Evolutionary conservation across 805 yeast genomes (phyloP).

Genomic region (Metschnikowia drakensbergensis): DNA sequence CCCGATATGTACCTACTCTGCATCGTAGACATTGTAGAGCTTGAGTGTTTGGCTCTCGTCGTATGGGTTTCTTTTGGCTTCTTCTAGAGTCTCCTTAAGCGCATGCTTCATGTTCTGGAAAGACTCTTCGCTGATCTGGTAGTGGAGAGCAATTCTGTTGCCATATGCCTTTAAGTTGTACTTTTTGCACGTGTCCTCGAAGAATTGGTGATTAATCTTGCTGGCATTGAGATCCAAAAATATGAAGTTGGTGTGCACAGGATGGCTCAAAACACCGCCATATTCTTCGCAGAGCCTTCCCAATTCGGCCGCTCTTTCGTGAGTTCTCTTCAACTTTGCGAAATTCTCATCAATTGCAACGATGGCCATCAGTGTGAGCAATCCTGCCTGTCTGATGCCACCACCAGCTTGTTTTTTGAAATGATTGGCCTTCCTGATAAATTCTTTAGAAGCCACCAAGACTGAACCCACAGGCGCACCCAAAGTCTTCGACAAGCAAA

Average conservation of each 20-base stretch:
- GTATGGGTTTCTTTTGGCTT: slow-evolving; percentile 16
- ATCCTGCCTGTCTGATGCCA: slow-evolving; percentile 42
- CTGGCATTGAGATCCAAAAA: slow-evolving; percentile 34
- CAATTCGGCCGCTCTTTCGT: slow-evolving; percentile 32
- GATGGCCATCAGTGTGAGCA: slow-evolving; percentile 39
- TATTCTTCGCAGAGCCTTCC: slow-evolving; percentile 28
- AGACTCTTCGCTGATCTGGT: slow-evolving; percentile 31
- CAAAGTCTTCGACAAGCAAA: slow-evolving; percentile 40
- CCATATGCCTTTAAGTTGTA: slow-evolving; percentile 16
- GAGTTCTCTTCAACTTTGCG: slow-evolving; percentile 29
- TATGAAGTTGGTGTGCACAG: slow-evolving; percentile 41
- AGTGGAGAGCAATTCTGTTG: slow-evolving; percentile 32
- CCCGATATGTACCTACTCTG: background rate
- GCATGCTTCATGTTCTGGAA: slow-evolving; percentile 25
- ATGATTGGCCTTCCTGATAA: slow-evolving; percentile 41
- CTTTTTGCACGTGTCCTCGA: slow-evolving; percentile 21
- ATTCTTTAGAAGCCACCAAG: slow-evolving; percentile 30
- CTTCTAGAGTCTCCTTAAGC: slow-evolving; percentile 14
- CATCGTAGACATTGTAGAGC: slow-evolving; percentile 11
- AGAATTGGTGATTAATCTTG: slow-evolving; percentile 26
- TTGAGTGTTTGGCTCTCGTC: slow-evolving; percentile 7
- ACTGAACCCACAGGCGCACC: slow-evolving; percentile 46
- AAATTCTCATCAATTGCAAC: slow-evolving; percentile 40
- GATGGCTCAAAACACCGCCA: slow-evolving; percentile 32
- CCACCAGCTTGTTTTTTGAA: slow-evolving; percentile 44